Evolutionary conservation across 768 basidiomycete species (phyloP).

Genomic region (Dentipellis fragilis): DNA sequence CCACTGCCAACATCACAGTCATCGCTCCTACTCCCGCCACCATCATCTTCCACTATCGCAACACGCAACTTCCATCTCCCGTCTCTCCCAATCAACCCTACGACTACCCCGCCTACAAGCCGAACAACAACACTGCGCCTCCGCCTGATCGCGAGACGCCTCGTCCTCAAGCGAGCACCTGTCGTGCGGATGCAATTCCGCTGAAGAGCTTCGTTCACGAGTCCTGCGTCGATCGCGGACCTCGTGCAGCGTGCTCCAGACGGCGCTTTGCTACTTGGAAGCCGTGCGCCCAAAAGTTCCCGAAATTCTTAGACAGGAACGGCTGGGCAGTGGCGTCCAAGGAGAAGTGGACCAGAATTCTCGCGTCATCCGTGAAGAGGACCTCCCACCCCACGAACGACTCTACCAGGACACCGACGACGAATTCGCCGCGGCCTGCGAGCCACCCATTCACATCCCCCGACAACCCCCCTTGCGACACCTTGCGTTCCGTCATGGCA

Average conservation of each 20-base stretch:
- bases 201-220: slow-evolving; percentile 80
- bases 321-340: slow-evolving; percentile 30
- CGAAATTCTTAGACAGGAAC: slow-evolving; percentile 45
- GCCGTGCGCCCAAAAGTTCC: slow-evolving; percentile 67
- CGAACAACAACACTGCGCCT: slow-evolving; percentile 17
- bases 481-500: slow-evolving; percentile 1
- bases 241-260: slow-evolving; percentile 74
- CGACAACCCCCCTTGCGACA: slow-evolving; percentile 3
- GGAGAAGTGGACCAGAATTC: slow-evolving; percentile 31
- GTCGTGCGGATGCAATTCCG: slow-evolving; percentile 35
- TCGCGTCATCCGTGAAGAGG: slow-evolving; percentile 33
- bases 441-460: slow-evolving; percentile 7
- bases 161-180: slow-evolving; percentile 11
- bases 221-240: slow-evolving; percentile 81
- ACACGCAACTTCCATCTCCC: slow-evolving; percentile 42
- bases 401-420: slow-evolving; percentile 25
- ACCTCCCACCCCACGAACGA: slow-evolving; percentile 21
- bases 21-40: slow-evolving; percentile 16
- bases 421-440: slow-evolving; percentile 3
- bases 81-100: slow-evolving; percentile 31
- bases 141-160: slow-evolving; percentile 14
- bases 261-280: slow-evolving; percentile 81
- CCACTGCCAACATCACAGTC: slow-evolving; percentile 9
- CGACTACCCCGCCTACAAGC: slow-evolving; percentile 19
- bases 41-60: slow-evolving; percentile 17